Evolutionary conservation across 78 protist species (phyloP).

Genomic region (Dictyostelium discoideum): DNA sequence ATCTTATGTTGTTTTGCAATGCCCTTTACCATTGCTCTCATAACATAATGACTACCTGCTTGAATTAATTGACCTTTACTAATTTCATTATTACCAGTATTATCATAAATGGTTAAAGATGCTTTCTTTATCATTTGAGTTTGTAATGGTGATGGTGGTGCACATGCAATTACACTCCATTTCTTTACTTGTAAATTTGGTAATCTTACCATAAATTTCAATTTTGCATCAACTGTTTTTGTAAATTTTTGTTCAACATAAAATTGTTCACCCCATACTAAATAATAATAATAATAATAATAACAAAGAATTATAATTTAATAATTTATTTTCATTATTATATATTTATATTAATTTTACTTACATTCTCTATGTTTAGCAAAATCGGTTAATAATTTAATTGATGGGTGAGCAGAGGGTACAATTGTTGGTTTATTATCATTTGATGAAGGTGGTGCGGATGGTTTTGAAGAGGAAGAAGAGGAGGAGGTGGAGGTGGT

Average conservation of each 20-base stretch:
- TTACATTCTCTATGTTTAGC: conserved; percentile 13
- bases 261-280: conserved; percentile 18
- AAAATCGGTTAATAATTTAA: conserved; percentile 8
- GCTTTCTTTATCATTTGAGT: conserved; percentile 45
- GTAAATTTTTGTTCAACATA: conserved; percentile 26
- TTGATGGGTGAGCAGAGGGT: not conserved
- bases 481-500: too few relatives aligned
- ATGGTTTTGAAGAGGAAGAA: not conserved
- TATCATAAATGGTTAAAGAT: not conserved
- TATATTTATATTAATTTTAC: not conserved
- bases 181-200: conserved; percentile 44
- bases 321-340: not conserved
- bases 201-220: conserved; percentile 6
- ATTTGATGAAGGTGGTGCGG: not conserved
- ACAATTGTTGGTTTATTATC: not conserved
- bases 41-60: not conserved
- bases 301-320: not conserved
- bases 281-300: too few relatives aligned
- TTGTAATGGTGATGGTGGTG: conserved; percentile 75
- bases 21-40: conserved; percentile 17
- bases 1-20: conserved; percentile 1
- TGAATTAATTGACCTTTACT: not conserved
- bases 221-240: conserved; percentile 12
- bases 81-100: not conserved
- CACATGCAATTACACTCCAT: conserved; percentile 40